Evolutionary conservation across 106 monocot species (phyloP), one percentile per base, ranked within the genome.

Genomic region (Platanthera guangdongensis): DNA sequence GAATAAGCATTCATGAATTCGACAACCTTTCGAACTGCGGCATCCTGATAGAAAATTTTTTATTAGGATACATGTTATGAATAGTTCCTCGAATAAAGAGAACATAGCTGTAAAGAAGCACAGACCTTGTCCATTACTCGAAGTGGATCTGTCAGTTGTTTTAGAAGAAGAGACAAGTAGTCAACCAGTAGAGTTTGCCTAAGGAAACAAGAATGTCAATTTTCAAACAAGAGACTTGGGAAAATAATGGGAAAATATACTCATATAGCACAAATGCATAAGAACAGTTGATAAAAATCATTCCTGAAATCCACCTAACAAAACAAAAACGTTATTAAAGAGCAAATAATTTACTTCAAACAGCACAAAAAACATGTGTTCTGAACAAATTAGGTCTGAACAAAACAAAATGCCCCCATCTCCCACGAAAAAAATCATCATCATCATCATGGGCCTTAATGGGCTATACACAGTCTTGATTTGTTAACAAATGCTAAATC

Each of bases 1-100:
- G 94, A 99, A 80, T 99, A 99, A 63, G 80, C 59, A 68, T 94
- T 90, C 99, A 99, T 99, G 64, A 99, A 90, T 69, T 92, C 88
- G 55, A 99, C 85, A 50, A 99, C 99, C 57, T 76, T 88, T 51
- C 88, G 87, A 79, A 94, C 94, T 76, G 94, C 99, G 80, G 30
- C 90, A 76, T 99, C 99, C 94, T 96, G 86, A 67, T 22, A 15
- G 16, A 48, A 72, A 72, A 4, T 51, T 50, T n/a, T n/a, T 53
- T 53, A 10, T 53, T 47, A 47, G 9, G 16, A 47, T 6, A 15
- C 6, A 14, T 0, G 70, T 70, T n/a, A 21, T 51, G 46, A 51
- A 50, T 22, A 50, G 4, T 50, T 22, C 6, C 5, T 53, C 5
- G 11, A 39, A 62, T 47, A 53, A 60, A 79, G 39, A 15, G 50